phyloP scores from a whole-genome alignment of 2,329 filamentous ascomycete genomes.

The Hymenoscyphus repandus region DNA sequence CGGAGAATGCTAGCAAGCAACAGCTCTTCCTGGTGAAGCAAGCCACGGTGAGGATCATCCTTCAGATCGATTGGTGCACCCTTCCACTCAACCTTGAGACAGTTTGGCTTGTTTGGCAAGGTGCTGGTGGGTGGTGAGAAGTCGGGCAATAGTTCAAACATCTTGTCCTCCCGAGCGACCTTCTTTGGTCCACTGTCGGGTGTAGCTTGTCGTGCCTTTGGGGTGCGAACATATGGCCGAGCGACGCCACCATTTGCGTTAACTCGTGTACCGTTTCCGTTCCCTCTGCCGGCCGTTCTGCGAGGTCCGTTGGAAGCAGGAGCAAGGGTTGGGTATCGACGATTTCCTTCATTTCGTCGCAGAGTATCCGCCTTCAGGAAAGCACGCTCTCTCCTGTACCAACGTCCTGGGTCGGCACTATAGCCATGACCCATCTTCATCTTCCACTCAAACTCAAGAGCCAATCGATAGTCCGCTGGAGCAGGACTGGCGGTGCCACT shows the following conservation, averaged over 20 bases:
- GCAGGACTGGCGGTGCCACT: conserved; percentile 41
- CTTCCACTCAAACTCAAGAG: conserved; percentile 41
- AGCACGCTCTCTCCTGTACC: conserved; percentile 25
- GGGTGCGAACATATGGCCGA: conserved; percentile 5
- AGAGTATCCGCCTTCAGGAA: conserved; percentile 25
- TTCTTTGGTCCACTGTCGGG: conserved; percentile 36
- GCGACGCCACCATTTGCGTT: conserved; percentile 2
- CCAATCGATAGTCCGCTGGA: conserved; percentile 49
- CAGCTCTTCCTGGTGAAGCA: conserved; percentile 76
- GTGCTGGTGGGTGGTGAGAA: conserved; percentile 65
- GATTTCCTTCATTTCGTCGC: conserved; percentile 14
- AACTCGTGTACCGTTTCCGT: conserved; percentile 1
- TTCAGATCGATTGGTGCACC: conserved; percentile 71
- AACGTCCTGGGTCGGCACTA: conserved; percentile 23
- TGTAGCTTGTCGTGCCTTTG: conserved; percentile 21
- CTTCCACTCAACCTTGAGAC: conserved; percentile 83
- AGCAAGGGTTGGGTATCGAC: conserved; percentile 26
- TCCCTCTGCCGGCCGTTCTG: conserved; percentile 4
- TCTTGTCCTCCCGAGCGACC: conserved; percentile 74
- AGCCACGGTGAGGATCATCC: conserved; percentile 61
- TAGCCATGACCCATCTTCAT: conserved; percentile 42
- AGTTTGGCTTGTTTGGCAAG: conserved; percentile 61
- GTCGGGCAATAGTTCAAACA: conserved; percentile 67
- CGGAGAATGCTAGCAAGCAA: conserved; percentile 71
- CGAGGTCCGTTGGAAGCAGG: conserved; percentile 18